Percentiles rank a stretch among this genome's conserved stretches.
Conservation (phyloP, 1,284 basidiomycete genomes). For the Cystobasidium slooffiae region DNA sequence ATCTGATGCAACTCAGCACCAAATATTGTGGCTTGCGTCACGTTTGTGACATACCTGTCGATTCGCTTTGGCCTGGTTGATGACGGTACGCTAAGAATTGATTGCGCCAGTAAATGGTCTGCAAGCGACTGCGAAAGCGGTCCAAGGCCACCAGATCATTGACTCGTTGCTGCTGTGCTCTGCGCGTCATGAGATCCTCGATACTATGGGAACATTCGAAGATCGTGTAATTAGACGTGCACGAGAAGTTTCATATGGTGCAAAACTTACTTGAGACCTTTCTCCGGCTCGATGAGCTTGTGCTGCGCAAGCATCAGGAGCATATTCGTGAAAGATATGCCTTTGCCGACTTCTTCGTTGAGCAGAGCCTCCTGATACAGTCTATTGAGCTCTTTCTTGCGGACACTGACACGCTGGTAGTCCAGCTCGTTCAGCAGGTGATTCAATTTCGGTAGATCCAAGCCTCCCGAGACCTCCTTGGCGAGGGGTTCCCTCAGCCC, state of each 20-base stretch:
- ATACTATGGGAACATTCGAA: constrained; percentile 61
- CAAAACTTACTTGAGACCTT: constrained; percentile 75
- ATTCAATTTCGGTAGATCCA: constrained; percentile 71
- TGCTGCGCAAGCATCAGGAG: constrained; percentile 85
- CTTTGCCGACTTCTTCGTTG: constrained; percentile 70
- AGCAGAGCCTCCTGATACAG: constrained; percentile 85
- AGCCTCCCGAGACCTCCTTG: constrained; percentile 58
- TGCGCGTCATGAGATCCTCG: constrained; percentile 76
- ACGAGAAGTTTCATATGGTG: no score
- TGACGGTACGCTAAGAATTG: constrained; percentile 66
- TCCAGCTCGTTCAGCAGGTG: constrained; percentile 69
- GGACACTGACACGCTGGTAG: constrained; percentile 65
- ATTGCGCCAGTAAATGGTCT: constrained; percentile 73
- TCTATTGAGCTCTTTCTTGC: constrained; percentile 71
- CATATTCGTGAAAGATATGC: constrained; percentile 92
- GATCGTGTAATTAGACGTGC: no score
- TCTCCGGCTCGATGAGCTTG: constrained; percentile 85
- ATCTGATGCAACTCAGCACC: no score
- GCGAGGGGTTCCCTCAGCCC: not conserved
- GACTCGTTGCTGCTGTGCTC: constrained; percentile 76
- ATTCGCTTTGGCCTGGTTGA: constrained; percentile 5
- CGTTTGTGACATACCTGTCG: not conserved
- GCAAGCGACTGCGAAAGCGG: constrained; percentile 75
- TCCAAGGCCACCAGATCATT: constrained; percentile 81
- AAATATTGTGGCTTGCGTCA: no score